Percentiles rank a stretch among this genome's conserved stretches.
These are phyloP conservation scores for Ampelocalamus luodianensis DNA, from an alignment of 176 grass and related monocot species.

Conservation along the genomic window DNA sequence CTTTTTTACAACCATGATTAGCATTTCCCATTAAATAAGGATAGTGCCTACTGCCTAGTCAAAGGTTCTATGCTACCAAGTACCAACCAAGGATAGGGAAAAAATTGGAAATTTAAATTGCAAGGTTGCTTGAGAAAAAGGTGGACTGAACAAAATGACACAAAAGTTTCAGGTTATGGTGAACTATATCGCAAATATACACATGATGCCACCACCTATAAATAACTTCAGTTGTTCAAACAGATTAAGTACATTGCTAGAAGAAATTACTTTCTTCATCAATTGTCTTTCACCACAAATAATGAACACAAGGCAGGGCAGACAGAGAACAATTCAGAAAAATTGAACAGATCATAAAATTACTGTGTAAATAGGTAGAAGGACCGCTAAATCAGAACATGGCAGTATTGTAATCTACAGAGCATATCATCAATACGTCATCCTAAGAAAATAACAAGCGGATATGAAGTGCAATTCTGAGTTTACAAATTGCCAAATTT, in stretches of 20 bases:
- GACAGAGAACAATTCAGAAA: neutral
- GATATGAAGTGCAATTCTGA: neutral
- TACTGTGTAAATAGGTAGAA: neutral
- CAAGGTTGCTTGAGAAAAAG: too few species aligned
- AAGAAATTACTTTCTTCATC: too few species aligned
- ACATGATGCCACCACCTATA: too few species aligned
- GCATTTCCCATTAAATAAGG: neutral
- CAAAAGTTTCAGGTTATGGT: too few species aligned
- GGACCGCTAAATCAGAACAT: neutral
- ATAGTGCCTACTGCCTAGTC: neutral
- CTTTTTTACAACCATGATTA: slow-evolving; percentile 9
- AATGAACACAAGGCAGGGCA: neutral
- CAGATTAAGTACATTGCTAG: too few species aligned
- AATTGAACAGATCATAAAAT: neutral
- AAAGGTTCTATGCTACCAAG: neutral
- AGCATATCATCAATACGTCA: neutral
- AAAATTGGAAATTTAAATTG: too few species aligned
- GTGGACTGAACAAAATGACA: too few species aligned
- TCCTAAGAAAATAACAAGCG: slow-evolving; percentile 2
- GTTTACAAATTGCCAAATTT: slow-evolving; percentile 30
- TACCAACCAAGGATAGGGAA: too few species aligned
- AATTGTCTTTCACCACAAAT: slow-evolving; percentile 11
- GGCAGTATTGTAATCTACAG: neutral
- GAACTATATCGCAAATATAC: too few species aligned
- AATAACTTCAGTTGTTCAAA: too few species aligned